Conservation (phyloP, 129 eudicot species). For the Pseudognaphalium luteoalbum region DNA sequence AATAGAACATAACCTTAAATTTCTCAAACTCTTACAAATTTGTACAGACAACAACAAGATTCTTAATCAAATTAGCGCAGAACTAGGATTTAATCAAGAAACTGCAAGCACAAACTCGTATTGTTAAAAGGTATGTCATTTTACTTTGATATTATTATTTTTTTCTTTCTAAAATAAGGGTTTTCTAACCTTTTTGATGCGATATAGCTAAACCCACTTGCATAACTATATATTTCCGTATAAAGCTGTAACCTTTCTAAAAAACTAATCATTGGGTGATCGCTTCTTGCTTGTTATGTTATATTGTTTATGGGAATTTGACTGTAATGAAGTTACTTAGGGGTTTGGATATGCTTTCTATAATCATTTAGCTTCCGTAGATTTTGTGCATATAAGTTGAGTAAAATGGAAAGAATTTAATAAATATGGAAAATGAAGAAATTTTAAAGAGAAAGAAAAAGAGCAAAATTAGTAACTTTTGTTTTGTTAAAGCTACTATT, state of each 20-base stretch:
- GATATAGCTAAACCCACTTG: not conserved
- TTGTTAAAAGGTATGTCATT: slow-evolving; percentile 18
- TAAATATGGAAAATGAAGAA: not conserved
- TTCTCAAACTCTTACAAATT: not conserved
- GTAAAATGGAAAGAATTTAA: not conserved
- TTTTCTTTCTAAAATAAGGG: slow-evolving; percentile 13
- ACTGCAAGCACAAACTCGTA: slow-evolving; percentile 14
- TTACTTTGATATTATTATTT: not conserved
- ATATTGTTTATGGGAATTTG: slow-evolving; percentile 5
- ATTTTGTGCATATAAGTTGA: not conserved
- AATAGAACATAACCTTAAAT: not conserved
- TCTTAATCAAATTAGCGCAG: not conserved
- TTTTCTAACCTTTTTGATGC: slow-evolving; percentile 13
- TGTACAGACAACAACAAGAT: not conserved
- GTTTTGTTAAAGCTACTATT: not conserved
- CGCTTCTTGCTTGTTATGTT: not conserved
- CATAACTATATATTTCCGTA: not conserved
- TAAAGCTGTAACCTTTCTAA: not conserved
- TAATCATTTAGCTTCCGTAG: not conserved
- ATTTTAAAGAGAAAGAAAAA: not conserved
- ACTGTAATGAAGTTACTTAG: slow-evolving; percentile 7
- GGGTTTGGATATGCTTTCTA: not conserved
- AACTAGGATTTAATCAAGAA: not conserved
- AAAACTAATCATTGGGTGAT: not conserved
- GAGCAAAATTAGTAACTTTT: not conserved